A percentile compares a stretch with the other conserved stretches of the same genome.
Evolutionary conservation across 23 red algal genomes (phyloP).

Genomic region (Agarophyton chilense): DNA sequence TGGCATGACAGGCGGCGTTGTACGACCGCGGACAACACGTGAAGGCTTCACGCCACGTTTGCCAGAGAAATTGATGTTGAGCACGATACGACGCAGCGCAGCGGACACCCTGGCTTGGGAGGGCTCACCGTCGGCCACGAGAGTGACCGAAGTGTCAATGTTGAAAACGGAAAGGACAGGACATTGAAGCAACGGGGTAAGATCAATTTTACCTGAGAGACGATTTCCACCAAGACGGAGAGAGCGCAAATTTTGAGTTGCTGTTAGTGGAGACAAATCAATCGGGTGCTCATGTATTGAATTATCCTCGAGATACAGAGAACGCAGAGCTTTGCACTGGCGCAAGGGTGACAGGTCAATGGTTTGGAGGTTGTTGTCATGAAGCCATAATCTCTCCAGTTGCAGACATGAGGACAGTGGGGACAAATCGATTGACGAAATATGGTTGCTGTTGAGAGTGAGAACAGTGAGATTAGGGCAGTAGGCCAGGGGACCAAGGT

Average conservation of each 20-base stretch:
- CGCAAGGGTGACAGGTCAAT: slow-evolving; percentile 78
- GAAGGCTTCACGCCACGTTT: not conserved
- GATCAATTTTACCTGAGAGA: slow-evolving; percentile 71
- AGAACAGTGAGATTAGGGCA: slow-evolving; percentile 72
- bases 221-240: slow-evolving; percentile 86
- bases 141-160: slow-evolving; percentile 57
- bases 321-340: slow-evolving; percentile 67
- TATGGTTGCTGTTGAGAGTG: slow-evolving; percentile 87
- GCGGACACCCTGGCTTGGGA: slow-evolving; percentile 41
- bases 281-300: slow-evolving; percentile 62
- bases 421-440: slow-evolving; percentile 71
- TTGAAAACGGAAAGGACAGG: slow-evolving; percentile 79
- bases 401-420: slow-evolving; percentile 73
- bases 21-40: not conserved
- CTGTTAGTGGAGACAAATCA: slow-evolving; percentile 73
- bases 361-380: slow-evolving; percentile 79
- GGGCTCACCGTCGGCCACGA: slow-evolving; percentile 55
- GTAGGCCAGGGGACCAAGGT: slow-evolving; percentile 72
- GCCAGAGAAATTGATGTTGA: slow-evolving; percentile 50
- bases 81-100: slow-evolving; percentile 53
- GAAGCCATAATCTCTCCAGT: slow-evolving; percentile 96
- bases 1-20: slow-evolving; percentile 13
- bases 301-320: slow-evolving; percentile 92
- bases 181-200: slow-evolving; percentile 84
- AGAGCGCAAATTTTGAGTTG: slow-evolving; percentile 61